Evolutionary conservation across 2,329 filamentous ascomycete species (phyloP).

Genomic region (Paracamarosporium sp.): DNA sequence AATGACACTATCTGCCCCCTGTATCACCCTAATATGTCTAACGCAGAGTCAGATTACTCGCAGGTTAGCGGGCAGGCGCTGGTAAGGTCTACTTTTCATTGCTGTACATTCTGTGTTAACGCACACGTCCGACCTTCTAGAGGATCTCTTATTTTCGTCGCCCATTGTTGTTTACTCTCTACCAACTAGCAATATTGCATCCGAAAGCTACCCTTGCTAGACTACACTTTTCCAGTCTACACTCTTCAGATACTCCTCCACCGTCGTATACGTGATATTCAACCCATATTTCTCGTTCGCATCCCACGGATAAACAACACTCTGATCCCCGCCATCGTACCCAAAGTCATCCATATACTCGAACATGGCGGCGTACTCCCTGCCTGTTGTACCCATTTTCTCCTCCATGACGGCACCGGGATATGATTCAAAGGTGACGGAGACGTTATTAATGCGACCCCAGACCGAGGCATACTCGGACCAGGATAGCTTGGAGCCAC

Average conservation of each 20-base stretch:
- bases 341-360: slow-evolving; percentile 45
- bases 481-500: slow-evolving; percentile 25
- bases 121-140: too few species aligned
- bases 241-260: slow-evolving; percentile 35
- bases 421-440: slow-evolving; percentile 21
- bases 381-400: slow-evolving; percentile 26
- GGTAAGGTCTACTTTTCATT: too few species aligned
- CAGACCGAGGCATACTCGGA: slow-evolving; percentile 33
- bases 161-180: too few species aligned
- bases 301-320: slow-evolving; percentile 37
- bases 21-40: too few species aligned
- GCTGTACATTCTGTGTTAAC: too few species aligned
- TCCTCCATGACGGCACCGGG: slow-evolving; percentile 26
- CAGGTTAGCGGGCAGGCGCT: too few species aligned
- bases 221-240: slow-evolving; percentile 28
- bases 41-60: too few species aligned
- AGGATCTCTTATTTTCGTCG: too few species aligned
- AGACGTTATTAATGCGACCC: slow-evolving; percentile 24
- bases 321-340: slow-evolving; percentile 44
- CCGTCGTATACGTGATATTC: slow-evolving; percentile 24
- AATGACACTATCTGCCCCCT: too few species aligned
- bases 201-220: background rate
- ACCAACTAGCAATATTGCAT: too few species aligned
- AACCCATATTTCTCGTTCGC: slow-evolving; percentile 21
- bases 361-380: slow-evolving; percentile 42